Evolutionary conservation across 495 filamentous ascomycete genomes (phyloP).

Genomic region (Hyaloscypha finlandica): DNA sequence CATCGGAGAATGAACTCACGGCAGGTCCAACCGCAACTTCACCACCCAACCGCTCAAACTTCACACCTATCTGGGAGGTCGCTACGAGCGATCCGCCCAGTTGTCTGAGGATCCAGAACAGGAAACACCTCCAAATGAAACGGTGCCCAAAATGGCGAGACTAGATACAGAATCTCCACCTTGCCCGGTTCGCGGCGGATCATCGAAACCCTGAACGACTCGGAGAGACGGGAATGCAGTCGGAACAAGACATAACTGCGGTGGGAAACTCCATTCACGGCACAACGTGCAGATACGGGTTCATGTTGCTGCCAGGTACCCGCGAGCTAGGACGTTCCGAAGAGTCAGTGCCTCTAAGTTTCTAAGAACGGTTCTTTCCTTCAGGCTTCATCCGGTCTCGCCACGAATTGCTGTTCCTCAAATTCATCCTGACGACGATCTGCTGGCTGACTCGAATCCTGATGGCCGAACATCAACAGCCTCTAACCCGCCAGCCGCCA

Average conservation of each 20-base stretch:
- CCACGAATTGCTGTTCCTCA: not conserved
- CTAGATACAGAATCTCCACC: not conserved
- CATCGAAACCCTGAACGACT: slow-evolving; percentile 1
- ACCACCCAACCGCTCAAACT: not conserved
- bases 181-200: not conserved
- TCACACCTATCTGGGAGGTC: not conserved
- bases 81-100: not conserved
- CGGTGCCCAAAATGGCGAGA: not conserved
- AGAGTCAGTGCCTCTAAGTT: not conserved
- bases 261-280: not conserved
- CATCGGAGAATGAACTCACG: not conserved
- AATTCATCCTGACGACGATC: not conserved
- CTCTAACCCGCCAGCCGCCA: not conserved
- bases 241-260: not conserved
- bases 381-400: not conserved
- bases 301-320: not conserved
- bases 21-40: not conserved
- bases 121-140: not conserved
- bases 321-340: not conserved
- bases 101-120: not conserved
- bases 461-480: not conserved
- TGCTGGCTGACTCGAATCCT: not conserved
- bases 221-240: not conserved
- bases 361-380: not conserved
- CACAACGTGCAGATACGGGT: not conserved